Base-by-base conservation (phyloP, 805 yeast species). In the Debaryomyces maramus region DNA sequence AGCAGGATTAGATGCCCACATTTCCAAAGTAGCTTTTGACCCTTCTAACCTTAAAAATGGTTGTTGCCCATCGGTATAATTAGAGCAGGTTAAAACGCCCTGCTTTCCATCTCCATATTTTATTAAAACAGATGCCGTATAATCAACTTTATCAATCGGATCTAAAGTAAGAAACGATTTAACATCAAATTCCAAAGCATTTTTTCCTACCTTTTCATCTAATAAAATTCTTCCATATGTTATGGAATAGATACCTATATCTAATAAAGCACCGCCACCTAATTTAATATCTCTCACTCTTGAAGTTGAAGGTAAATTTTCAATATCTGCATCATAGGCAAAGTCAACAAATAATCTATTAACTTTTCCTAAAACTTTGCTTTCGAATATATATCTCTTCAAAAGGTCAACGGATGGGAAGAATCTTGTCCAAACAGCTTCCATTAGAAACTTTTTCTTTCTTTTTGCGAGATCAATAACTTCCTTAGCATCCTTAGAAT, bases 211-310 rank as follows among this genome's bases (percentile, higher is more conserved):
- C 19, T 60, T 47, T 23, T 58, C 50, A 46, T 69, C 70, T 41
- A 72, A 48, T 18, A 72, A 59, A 7, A 71, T 40, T 39, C 79
- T 53, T 13, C 67, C 59, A 49, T 71, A 78, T 3, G 78, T 76
- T 36, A 77, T 45, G 3, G 76, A 58, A 45, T 79, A 79, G 35
- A 78, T 67, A 2, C 83, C 82, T 40, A 78, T 61, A 52, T 79
- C 84, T 47, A 78, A 65, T 33, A 78, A 51, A 0, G 80, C 74
- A 16, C 85, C 83, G 10, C 79, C 85, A 4, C 78, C 83, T 34
- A 75, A 63, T 13, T 58, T 55, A 4, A 67, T 71, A 51, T 73
- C 68, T 40, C 72, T 58, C 40, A 75, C 50, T 35, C 82, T 55
- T 1, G 68, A 61, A 13, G 46, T 38, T 3, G 46, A 21, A 3